phyloP scores from a whole-genome alignment of 2,329 filamentous ascomycete genomes.

The Helotiales sp. region DNA sequence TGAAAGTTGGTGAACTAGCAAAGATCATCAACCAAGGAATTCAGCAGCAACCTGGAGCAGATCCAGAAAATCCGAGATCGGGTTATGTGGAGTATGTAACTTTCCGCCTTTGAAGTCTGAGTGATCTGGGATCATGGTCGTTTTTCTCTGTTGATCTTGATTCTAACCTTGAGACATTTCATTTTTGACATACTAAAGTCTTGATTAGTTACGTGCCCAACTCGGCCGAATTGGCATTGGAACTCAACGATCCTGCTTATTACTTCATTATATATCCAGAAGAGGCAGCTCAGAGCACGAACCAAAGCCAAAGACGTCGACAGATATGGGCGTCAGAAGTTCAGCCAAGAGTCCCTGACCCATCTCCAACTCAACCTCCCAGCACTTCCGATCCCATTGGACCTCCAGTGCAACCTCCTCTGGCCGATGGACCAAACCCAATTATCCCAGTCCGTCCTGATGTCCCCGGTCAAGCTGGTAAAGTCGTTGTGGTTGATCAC shows the following conservation, averaged over 20 bases:
- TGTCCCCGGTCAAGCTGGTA: neutral
- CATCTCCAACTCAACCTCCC: neutral
- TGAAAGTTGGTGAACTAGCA: neutral
- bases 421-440: neutral
- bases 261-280: constrained; percentile 5
- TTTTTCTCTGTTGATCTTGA: too few relatives aligned
- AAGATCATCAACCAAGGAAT: neutral
- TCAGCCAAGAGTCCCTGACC: neutral
- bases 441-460: neutral
- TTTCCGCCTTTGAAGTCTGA: too few relatives aligned
- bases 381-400: neutral
- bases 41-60: neutral
- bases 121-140: too few relatives aligned
- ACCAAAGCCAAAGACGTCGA: neutral
- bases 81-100: neutral
- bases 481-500: neutral
- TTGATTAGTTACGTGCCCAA: neutral
- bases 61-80: neutral
- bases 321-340: neutral
- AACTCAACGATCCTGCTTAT: constrained; percentile 17
- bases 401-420: neutral
- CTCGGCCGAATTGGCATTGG: constrained; percentile 4
- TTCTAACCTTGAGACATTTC: too few relatives aligned
- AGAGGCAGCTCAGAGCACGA: neutral
- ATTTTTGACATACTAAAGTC: too few relatives aligned